Evolutionary conservation across 768 basidiomycete genomes (phyloP).

Genomic region (Rubroboletus pulcherrimus): DNA sequence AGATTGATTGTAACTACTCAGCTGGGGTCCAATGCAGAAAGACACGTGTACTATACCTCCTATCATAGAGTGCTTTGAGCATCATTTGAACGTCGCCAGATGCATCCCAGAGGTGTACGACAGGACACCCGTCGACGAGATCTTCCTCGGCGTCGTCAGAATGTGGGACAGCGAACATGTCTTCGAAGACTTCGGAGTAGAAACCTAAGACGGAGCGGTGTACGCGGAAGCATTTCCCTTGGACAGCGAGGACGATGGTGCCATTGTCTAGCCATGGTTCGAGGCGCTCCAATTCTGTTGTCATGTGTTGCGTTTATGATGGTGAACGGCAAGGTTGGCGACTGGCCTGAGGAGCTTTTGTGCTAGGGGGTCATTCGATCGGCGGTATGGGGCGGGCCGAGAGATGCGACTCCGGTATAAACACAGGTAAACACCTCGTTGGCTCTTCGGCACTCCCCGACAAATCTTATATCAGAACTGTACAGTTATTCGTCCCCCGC

Average conservation of each 20-base stretch:
- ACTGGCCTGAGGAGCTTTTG: not conserved
- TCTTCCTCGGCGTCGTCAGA: not conserved
- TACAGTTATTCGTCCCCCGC: slow-evolving; percentile 34
- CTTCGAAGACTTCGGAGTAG: slow-evolving; percentile 21
- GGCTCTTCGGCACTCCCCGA: slow-evolving; percentile 25
- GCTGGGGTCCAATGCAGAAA: not conserved
- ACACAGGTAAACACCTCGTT: no score
- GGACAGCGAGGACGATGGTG: no score
- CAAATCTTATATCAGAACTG: slow-evolving; percentile 39
- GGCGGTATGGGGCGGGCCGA: no score
- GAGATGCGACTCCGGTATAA: not conserved
- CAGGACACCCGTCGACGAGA: slow-evolving; percentile 20
- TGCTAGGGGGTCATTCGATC: not conserved
- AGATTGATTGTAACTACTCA: not conserved
- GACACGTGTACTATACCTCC: slow-evolving; percentile 6
- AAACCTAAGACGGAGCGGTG: no score
- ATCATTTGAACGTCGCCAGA: slow-evolving; percentile 12
- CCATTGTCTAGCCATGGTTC: no score
- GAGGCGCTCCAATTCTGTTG: no score
- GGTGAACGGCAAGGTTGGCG: not conserved
- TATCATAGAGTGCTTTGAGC: slow-evolving; percentile 19
- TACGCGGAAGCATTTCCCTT: no score
- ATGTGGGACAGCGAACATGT: slow-evolving; percentile 24
- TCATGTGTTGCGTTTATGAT: not conserved
- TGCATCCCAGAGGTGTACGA: slow-evolving; percentile 15